Evolutionary conservation across 106 monocot genomes (phyloP).

Genomic region (Apostasia shenzhenica): DNA sequence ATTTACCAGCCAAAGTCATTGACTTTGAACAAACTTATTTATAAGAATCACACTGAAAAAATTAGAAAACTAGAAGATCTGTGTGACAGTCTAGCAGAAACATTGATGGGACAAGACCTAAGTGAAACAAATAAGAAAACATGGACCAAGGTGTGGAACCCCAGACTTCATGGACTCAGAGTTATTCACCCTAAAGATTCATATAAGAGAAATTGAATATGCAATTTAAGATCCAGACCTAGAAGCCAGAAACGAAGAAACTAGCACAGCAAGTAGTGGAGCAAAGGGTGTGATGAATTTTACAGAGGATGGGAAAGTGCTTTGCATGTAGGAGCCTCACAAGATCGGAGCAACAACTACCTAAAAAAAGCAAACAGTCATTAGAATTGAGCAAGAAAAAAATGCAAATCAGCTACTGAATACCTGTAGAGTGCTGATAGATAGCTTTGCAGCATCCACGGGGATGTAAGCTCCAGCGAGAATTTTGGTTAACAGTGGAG

Average conservation of each 20-base stretch:
- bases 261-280: slow-evolving; percentile 60
- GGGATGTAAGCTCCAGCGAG: slow-evolving; percentile 61
- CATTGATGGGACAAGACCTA: no score
- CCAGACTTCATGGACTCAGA: no score
- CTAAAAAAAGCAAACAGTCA: slow-evolving; percentile 10
- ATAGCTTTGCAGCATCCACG: slow-evolving; percentile 58
- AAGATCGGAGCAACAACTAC: slow-evolving; percentile 71
- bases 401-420: neutral
- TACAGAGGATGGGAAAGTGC: slow-evolving; percentile 37
- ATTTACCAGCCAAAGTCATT: no score
- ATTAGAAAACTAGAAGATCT: neutral
- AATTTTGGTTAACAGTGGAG: slow-evolving; percentile 62
- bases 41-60: neutral
- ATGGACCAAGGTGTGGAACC: no score
- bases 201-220: no score
- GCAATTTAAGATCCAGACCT: slow-evolving; percentile 18
- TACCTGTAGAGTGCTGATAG: slow-evolving; percentile 77
- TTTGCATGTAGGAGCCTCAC: slow-evolving; percentile 68
- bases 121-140: no score
- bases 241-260: slow-evolving; percentile 63
- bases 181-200: no score
- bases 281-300: slow-evolving; percentile 45
- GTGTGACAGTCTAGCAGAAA: no score
- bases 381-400: neutral
- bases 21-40: no score